Evolutionary conservation across 2,329 filamentous ascomycete species (phyloP).

Genomic region (Pseudogymnoascus sp.): DNA sequence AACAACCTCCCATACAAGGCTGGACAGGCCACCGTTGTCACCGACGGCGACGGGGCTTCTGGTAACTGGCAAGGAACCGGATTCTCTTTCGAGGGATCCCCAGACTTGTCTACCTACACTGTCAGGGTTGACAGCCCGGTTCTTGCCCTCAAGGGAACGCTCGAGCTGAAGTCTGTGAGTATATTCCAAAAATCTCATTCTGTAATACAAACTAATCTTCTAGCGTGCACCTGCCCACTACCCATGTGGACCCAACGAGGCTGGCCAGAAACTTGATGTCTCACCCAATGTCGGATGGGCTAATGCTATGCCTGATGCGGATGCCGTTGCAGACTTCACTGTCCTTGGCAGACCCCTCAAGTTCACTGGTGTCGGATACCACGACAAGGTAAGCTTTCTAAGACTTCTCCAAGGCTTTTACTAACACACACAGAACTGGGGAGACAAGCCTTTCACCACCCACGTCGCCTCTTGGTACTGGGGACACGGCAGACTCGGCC

Average conservation of each 20-base stretch:
- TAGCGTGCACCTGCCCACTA: slow-evolving; percentile 22
- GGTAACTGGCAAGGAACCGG: slow-evolving; percentile 15
- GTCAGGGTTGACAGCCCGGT: slow-evolving; percentile 15
- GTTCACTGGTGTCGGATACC: slow-evolving; percentile 35
- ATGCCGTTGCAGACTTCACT: slow-evolving; percentile 22
- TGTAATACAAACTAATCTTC: not conserved
- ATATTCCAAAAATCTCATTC: not conserved
- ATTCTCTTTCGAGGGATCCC: slow-evolving; percentile 12
- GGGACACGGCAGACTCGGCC: slow-evolving; percentile 36
- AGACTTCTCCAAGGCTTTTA: not conserved
- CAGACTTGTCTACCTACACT: slow-evolving; percentile 14
- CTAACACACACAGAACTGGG: slow-evolving; percentile 33
- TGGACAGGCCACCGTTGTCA: slow-evolving; percentile 12
- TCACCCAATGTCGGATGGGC: slow-evolving; percentile 32
- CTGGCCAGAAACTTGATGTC: slow-evolving; percentile 21
- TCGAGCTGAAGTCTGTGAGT: slow-evolving; percentile 12
- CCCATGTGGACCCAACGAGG: slow-evolving; percentile 19
- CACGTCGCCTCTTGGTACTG: slow-evolving; percentile 34
- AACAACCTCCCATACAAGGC: not conserved
- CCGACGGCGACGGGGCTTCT: slow-evolving; percentile 10
- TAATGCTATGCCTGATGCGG: slow-evolving; percentile 30
- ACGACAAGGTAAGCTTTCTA: slow-evolving; percentile 33
- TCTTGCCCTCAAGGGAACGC: slow-evolving; percentile 14
- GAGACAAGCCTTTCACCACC: slow-evolving; percentile 29
- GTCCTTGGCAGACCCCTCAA: slow-evolving; percentile 23